Percentiles rank a stretch among this genome's conserved stretches.
Evolutionary conservation across 306 rosid species (phyloP).

Genomic region (Rubus parviflorus): DNA sequence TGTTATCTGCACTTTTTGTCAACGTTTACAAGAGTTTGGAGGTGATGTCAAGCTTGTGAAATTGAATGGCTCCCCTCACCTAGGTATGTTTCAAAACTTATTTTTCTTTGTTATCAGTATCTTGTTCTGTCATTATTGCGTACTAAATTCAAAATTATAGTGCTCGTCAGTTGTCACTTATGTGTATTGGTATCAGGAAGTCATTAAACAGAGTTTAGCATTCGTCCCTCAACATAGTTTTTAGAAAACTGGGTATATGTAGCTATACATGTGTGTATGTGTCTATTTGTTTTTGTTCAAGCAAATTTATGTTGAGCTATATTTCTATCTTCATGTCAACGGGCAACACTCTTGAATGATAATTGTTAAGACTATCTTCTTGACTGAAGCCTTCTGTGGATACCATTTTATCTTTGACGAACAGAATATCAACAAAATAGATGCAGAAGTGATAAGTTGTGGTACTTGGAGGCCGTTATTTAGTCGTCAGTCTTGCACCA

Average conservation of each 20-base stretch:
- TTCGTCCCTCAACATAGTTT: background rate
- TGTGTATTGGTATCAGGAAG: slow-evolving; percentile 11
- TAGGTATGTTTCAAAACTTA: slow-evolving; percentile 56
- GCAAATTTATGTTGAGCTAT: background rate
- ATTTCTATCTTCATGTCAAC: background rate
- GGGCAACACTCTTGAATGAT: background rate
- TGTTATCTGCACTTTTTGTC: slow-evolving; percentile 61
- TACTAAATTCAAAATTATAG: background rate
- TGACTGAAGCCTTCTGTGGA: background rate
- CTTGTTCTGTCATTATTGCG: background rate
- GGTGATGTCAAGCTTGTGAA: slow-evolving; percentile 83
- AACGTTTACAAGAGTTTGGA: slow-evolving; percentile 66
- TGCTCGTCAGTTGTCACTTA: background rate
- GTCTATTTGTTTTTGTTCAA: background rate
- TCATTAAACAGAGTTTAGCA: background rate
- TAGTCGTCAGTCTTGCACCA: background rate
- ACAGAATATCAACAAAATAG: background rate
- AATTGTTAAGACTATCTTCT: background rate
- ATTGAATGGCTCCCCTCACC: slow-evolving; percentile 70
- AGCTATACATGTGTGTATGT: background rate
- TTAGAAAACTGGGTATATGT: background rate
- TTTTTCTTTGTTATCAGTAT: background rate
- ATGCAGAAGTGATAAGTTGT: background rate
- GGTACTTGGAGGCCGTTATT: background rate
- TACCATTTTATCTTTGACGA: background rate